A percentile compares a stretch with the other conserved stretches of the same genome.
Evolutionary conservation across 2,329 filamentous ascomycete species (phyloP).

Genomic region (Boeremia exigua): DNA sequence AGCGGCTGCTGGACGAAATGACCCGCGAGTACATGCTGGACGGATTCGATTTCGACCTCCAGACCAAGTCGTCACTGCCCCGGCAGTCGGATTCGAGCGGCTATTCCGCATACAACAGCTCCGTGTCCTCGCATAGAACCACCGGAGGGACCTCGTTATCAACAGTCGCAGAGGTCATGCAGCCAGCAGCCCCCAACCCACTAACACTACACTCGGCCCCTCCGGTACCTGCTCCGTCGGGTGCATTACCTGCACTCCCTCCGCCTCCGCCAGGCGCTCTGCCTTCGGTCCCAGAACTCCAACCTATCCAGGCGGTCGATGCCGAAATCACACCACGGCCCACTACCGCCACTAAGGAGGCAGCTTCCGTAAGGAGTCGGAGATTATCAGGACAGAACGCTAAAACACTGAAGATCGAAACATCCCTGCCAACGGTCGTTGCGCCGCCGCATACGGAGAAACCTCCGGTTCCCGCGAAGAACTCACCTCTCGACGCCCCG

Average conservation of each 20-base stretch:
- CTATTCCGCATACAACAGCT: slow-evolving; percentile 84
- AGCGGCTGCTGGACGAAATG: slow-evolving; percentile 78
- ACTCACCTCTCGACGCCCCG: slow-evolving; percentile 40
- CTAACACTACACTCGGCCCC: slow-evolving; percentile 37
- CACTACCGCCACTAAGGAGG: slow-evolving; percentile 32
- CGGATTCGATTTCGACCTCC: slow-evolving; percentile 77
- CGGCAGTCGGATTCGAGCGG: slow-evolving; percentile 84
- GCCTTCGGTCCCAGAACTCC: slow-evolving; percentile 41
- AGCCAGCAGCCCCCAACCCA: slow-evolving; percentile 48
- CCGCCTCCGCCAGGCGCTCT: slow-evolving; percentile 32
- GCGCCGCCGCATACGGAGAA: slow-evolving; percentile 46
- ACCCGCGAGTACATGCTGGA: slow-evolving; percentile 82
- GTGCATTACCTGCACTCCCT: slow-evolving; percentile 38
- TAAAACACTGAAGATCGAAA: slow-evolving; percentile 90
- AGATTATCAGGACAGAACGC: slow-evolving; percentile 80
- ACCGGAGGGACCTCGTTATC: slow-evolving; percentile 72
- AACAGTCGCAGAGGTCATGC: slow-evolving; percentile 71
- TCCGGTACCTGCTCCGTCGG: slow-evolving; percentile 37
- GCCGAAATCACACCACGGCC: slow-evolving; percentile 39
- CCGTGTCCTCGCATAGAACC: slow-evolving; percentile 73
- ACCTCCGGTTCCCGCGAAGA: slow-evolving; percentile 40
- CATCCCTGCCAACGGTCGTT: slow-evolving; percentile 53
- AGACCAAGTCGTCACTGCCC: slow-evolving; percentile 71
- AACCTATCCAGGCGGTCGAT: slow-evolving; percentile 31
- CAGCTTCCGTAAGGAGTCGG: slow-evolving; percentile 72